A percentile compares a stretch with the other conserved stretches of the same genome.
Conservation (phyloP, 2,329 filamentous ascomycete genomes). For the Juglanconis juglandina region DNA sequence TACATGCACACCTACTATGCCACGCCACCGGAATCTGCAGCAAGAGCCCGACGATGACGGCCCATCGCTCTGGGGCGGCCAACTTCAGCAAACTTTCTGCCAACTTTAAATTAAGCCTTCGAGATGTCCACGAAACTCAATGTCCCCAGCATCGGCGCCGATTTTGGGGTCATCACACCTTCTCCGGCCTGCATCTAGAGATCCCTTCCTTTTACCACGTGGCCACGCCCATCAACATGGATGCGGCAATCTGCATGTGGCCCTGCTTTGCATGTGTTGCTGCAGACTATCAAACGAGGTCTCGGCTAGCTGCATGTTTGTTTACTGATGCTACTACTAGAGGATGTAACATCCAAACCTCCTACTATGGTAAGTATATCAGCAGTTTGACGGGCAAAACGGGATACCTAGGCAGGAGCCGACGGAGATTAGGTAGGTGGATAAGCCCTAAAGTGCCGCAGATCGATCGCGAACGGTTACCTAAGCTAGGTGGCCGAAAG, state of each 20-base stretch:
- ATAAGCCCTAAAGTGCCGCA: background rate
- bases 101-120: too few relatives aligned
- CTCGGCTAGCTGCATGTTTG: background rate
- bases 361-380: background rate
- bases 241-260: background rate
- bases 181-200: background rate
- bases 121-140: too few relatives aligned
- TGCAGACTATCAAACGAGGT: background rate
- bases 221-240: background rate
- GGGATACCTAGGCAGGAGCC: background rate
- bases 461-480: background rate
- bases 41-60: too few relatives aligned
- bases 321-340: background rate
- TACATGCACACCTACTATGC: too few relatives aligned
- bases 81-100: background rate
- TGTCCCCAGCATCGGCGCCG: background rate
- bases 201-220: background rate
- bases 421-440: background rate
- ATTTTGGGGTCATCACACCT: background rate
- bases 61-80: background rate
- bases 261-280: background rate
- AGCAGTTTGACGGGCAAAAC: too few relatives aligned
- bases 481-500: background rate
- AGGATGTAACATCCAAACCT: background rate
- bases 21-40: too few relatives aligned